These are phyloP conservation scores for Rhododendron williamsianum DNA, from an alignment of 148 eudicot genomes.

Conservation along the genomic window DNA sequence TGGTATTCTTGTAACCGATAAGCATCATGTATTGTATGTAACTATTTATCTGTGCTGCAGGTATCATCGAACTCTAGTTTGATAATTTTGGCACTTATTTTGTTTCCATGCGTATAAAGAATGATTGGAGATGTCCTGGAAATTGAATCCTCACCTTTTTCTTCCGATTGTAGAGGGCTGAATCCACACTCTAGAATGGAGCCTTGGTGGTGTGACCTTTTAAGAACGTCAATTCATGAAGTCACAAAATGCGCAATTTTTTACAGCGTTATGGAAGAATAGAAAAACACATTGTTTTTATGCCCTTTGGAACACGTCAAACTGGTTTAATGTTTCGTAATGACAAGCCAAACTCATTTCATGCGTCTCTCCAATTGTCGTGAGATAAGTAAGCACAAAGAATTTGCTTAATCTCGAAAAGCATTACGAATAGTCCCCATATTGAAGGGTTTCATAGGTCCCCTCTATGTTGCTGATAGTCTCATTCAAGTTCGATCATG, in stretches of 20 bases:
- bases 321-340: background rate
- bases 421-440: background rate
- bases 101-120: background rate
- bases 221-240: background rate
- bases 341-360: background rate
- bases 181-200: background rate
- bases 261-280: background rate
- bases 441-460: background rate
- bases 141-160: background rate
- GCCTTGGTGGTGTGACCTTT: background rate
- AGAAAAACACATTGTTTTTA: background rate
- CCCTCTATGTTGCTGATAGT: background rate
- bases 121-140: background rate
- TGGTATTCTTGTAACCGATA: background rate
- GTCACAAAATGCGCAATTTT: background rate
- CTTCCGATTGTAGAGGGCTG: background rate
- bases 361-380: background rate
- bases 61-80: background rate
- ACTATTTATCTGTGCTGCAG: background rate
- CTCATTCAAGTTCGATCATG: background rate
- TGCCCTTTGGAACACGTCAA: background rate
- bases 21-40: background rate
- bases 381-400: background rate
- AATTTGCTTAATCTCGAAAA: background rate
- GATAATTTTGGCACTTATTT: background rate